Conservation (phyloP, 352 stramenopile genomes). For the Globisporangium iwayamae region DNA sequence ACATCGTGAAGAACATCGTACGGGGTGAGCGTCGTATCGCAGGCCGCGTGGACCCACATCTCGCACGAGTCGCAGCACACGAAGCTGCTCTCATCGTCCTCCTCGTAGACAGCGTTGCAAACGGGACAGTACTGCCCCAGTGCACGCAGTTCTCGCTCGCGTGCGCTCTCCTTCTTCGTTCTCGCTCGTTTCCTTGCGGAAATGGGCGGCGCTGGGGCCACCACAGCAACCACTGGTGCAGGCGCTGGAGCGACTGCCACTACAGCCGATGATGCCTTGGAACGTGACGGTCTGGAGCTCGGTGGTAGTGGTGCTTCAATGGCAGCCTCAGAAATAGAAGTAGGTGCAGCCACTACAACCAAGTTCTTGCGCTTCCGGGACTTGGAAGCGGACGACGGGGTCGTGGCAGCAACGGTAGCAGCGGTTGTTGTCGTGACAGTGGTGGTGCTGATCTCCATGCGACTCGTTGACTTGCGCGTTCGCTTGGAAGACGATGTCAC, state of each 20-base stretch:
- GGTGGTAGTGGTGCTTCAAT: not conserved
- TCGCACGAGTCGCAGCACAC: conserved; percentile 88
- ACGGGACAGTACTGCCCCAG: conserved; percentile 84
- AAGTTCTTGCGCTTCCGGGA: conserved; percentile 27
- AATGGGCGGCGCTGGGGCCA: conserved; percentile 10
- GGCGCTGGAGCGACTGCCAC: conserved; percentile 13
- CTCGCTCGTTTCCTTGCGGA: conserved; percentile 42
- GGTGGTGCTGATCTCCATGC: not conserved
- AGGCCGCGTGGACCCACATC: conserved; percentile 82
- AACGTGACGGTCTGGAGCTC: conserved; percentile 6
- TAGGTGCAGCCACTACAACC: not conserved
- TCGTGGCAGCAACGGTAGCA: no score
- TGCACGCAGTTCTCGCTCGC: conserved; percentile 72
- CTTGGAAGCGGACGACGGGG: conserved; percentile 17
- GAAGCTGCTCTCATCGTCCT: conserved; percentile 82
- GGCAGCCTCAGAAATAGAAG: not conserved
- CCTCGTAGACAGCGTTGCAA: conserved; percentile 83
- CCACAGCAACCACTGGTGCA: not conserved
- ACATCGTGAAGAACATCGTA: conserved; percentile 34
- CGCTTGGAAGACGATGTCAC: conserved; percentile 6
- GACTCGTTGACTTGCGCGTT: conserved; percentile 9
- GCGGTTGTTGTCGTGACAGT: not conserved
- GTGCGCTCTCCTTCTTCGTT: conserved; percentile 63
- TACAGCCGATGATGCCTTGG: conserved; percentile 12
- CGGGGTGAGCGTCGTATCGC: conserved; percentile 62